A percentile compares a stretch with the other conserved stretches of the same genome.
phyloP scores from a whole-genome alignment of 306 rosid genomes.

The Arachis hypogaea region DNA sequence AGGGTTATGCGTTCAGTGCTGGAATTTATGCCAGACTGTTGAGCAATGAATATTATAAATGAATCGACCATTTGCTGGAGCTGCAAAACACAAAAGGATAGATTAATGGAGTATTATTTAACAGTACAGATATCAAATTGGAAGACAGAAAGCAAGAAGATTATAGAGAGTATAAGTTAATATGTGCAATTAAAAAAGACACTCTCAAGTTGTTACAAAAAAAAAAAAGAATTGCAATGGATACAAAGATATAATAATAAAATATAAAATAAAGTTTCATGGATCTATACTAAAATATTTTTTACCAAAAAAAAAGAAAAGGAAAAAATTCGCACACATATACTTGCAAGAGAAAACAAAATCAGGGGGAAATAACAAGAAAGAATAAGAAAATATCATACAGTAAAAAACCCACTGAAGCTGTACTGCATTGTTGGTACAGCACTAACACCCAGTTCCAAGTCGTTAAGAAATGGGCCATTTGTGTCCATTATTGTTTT shows the following conservation, averaged over 20 bases:
- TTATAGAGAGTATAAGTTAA: neutral
- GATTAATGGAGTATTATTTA: conserved; percentile 33
- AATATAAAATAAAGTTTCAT: neutral
- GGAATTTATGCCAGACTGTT: conserved; percentile 54
- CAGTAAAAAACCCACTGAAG: conserved; percentile 94
- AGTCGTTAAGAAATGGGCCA: conserved; percentile 90
- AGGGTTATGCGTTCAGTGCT: conserved; percentile 42
- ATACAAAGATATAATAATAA: neutral
- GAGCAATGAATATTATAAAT: conserved; percentile 80
- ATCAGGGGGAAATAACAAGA: conserved; percentile 1
- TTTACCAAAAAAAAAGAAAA: neutral
- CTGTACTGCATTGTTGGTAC: conserved; percentile 95
- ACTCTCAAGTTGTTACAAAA: neutral
- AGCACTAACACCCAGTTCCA: conserved; percentile 74
- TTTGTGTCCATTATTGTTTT: conserved; percentile 90
- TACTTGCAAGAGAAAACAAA: conserved; percentile 13
- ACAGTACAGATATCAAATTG: conserved; percentile 19
- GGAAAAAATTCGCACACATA: neutral
- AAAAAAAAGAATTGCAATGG: neutral
- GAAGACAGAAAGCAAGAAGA: conserved; percentile 22
- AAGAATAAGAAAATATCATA: conserved; percentile 46
- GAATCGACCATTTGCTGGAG: conserved; percentile 90
- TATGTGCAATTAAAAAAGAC: neutral
- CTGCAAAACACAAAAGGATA: conserved; percentile 57
- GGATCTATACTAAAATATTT: neutral